Percentiles rank a stretch among this genome's conserved stretches.
Evolutionary conservation across 2,329 filamentous ascomycete species (phyloP).

Genomic region (Diaporthe ampelina): DNA sequence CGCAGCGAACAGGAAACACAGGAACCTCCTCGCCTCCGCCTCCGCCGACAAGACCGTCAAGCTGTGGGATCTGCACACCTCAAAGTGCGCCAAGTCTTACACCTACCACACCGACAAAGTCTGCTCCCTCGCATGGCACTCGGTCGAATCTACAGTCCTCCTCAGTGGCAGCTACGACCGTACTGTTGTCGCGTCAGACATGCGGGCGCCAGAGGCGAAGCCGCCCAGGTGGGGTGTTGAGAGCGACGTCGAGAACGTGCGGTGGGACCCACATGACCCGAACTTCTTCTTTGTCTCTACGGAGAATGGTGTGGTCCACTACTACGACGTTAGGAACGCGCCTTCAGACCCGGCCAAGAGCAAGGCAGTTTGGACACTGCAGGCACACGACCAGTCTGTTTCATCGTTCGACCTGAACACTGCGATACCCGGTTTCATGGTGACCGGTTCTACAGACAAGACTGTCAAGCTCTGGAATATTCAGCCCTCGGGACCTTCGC

Average conservation of each 20-base stretch:
- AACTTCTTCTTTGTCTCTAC: conserved; percentile 98
- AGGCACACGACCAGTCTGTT: conserved; percentile 93
- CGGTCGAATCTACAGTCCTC: conserved; percentile 86
- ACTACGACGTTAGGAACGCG: conserved; percentile 86
- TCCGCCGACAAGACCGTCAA: conserved; percentile 98
- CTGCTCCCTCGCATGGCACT: conserved; percentile 95
- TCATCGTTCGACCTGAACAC: conserved; percentile 95
- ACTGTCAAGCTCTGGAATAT: conserved; percentile 98
- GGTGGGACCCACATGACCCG: conserved; percentile 92
- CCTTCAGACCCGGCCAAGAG: conserved; percentile 79
- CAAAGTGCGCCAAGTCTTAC: conserved; percentile 96
- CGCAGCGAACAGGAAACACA: conserved; percentile 91
- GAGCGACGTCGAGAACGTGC: conserved; percentile 92
- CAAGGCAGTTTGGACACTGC: conserved; percentile 93
- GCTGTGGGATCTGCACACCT: conserved; percentile 95
- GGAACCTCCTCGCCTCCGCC: conserved; percentile 92
- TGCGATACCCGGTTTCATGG: conserved; percentile 91
- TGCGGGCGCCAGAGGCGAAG: conserved; percentile 90
- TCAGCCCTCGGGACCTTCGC: conserved; percentile 81
- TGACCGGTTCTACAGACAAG: conserved; percentile 93
- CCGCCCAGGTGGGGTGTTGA: conserved; percentile 92
- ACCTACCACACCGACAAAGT: conserved; percentile 97
- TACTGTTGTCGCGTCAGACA: conserved; percentile 93
- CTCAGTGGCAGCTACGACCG: conserved; percentile 96
- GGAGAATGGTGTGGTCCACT: conserved; percentile 91